These are phyloP conservation scores for Coriaria nepalensis DNA, from an alignment of 306 rosid species.

Conservation along the genomic window DNA sequence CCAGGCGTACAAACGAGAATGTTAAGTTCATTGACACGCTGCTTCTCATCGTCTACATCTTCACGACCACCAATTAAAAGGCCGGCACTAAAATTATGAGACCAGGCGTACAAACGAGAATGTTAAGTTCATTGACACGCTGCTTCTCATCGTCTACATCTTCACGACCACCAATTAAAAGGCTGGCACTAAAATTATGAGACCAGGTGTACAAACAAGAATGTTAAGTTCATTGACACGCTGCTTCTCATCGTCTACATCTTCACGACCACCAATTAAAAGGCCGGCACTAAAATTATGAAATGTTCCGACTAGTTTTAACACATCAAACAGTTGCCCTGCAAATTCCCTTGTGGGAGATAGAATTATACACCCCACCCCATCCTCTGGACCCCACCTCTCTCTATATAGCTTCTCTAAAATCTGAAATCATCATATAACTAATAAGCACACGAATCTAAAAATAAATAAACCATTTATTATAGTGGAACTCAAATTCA, in stretches of 20 bases:
- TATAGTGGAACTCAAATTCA: no score
- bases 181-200: slow-evolving; percentile 85
- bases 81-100: slow-evolving; percentile 84
- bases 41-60: slow-evolving; percentile 62
- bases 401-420: slow-evolving; percentile 70
- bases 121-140: slow-evolving; percentile 52
- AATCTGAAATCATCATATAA: slow-evolving; percentile 33
- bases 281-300: slow-evolving; percentile 88
- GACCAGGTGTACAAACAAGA: slow-evolving; percentile 80
- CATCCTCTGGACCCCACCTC: slow-evolving; percentile 70
- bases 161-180: slow-evolving; percentile 85
- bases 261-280: slow-evolving; percentile 87
- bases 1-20: slow-evolving; percentile 89
- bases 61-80: slow-evolving; percentile 89
- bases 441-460: slow-evolving; percentile 9
- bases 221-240: slow-evolving; percentile 56
- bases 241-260: slow-evolving; percentile 58
- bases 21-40: slow-evolving; percentile 53
- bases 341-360: slow-evolving; percentile 91
- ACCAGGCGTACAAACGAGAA: slow-evolving; percentile 81
- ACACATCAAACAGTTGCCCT: slow-evolving; percentile 59
- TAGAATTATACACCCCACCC: slow-evolving; percentile 80
- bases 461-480: no score
- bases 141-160: slow-evolving; percentile 64
- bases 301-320: slow-evolving; percentile 49